Base-by-base conservation (phyloP, 345 rosid genomes). In the Gynandropsis gynandra region DNA sequence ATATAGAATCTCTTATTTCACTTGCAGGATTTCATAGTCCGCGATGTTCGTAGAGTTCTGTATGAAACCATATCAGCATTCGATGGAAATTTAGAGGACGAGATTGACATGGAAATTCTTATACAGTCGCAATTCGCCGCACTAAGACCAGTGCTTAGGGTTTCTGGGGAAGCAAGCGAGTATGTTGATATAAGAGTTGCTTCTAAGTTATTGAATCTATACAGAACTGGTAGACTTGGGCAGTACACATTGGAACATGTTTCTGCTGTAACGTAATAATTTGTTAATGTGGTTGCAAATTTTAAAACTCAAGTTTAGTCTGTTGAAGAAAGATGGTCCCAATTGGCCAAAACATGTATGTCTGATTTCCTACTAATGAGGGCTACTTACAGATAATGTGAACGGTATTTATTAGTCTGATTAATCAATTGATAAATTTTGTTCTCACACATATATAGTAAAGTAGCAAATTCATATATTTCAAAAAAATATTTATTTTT, bases 201-300 rank as follows among this genome's bases (percentile, higher is more conserved):
- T 41, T 47, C 59, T 13, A 87, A 80, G 76, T 46, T 87, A 56
- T 64, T 84, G 43, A 80, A 82, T 72, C 60, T 87, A n/a, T 84
- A 62, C 50, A 85, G 85, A 15, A 84, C 83, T n/a, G 96, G 90
- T 50, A 76, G 95, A 71, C 80, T 87, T 32, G 96, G 87, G 40
- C 93, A 72, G 52, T 77, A 76, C 64, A 79, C 82, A 5, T 34
- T 89, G 48, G 97, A 89, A 50, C 47, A 52, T 46, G 56, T 69
- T 60, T 63, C 81, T 36, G 41, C 31, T 50, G 27, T 33, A 41
- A 19, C 27, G 29, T 24, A 24, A 50, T 19, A 16, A 36, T n/a
- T 18, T 1, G 12, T 12, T 37, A 33, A 39, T 24, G 39, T 45
- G 32, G 43, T 29, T 16, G 3, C 6, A 2, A 0, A 5, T 0